A percentile compares a stretch with the other conserved stretches of the same genome.
phyloP scores from a whole-genome alignment of 139 green algal species.

The Spirogloea muscicola region DNA sequence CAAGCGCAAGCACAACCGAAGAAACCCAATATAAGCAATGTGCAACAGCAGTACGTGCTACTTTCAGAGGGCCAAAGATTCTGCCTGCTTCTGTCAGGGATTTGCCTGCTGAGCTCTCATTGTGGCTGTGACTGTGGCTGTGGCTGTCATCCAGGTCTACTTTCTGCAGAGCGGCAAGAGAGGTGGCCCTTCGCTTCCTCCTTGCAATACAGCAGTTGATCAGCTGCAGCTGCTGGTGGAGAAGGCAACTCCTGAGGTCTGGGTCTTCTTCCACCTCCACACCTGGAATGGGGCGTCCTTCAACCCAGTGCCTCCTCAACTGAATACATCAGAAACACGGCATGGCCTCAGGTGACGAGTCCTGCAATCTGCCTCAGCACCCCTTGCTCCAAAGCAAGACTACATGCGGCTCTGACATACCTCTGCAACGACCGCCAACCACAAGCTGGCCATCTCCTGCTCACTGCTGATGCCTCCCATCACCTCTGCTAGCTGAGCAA shows the following conservation, averaged over 20 bases:
- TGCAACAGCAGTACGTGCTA: too few relatives aligned
- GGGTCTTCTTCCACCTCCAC: constrained; percentile 27
- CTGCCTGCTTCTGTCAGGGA: too few relatives aligned
- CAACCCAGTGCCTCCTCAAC: constrained; percentile 27
- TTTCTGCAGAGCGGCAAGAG: background rate
- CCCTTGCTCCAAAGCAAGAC: background rate
- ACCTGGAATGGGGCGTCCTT: constrained; percentile 22
- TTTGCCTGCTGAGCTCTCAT: background rate
- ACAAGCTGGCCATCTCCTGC: constrained; percentile 44
- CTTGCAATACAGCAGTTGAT: constrained; percentile 45
- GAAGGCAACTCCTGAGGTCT: constrained; percentile 43
- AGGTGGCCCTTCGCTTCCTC: background rate
- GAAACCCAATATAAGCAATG: too few relatives aligned
- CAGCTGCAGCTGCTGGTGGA: constrained; percentile 50
- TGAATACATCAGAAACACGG: background rate
- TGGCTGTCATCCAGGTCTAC: background rate
- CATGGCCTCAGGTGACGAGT: background rate
- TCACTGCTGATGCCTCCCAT: constrained; percentile 44
- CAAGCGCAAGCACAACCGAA: too few relatives aligned
- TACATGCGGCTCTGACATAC: constrained; percentile 7
- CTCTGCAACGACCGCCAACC: constrained; percentile 28
- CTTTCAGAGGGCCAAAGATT: too few relatives aligned
- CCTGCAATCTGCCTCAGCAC: background rate
- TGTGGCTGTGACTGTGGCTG: background rate
- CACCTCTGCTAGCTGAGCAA: constrained; percentile 40